These are phyloP conservation scores for Begonia fuchsioides DNA, from an alignment of 306 rosid species.

Conservation along the genomic window DNA sequence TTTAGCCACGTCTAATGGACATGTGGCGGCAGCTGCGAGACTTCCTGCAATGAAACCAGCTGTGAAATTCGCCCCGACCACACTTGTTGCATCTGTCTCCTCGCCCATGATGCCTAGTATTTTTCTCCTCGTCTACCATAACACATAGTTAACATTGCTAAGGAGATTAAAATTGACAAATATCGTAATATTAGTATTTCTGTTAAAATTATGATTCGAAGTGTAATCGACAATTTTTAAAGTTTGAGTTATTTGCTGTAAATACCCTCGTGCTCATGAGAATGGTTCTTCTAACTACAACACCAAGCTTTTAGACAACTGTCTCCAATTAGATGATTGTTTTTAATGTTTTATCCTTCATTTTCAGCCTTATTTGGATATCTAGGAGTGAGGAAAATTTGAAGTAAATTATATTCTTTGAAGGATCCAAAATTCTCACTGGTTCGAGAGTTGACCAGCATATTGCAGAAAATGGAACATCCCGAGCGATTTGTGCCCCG, in stretches of 20 bases:
- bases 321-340: no score
- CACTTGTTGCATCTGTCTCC: constrained; percentile 32
- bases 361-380: constrained; percentile 9
- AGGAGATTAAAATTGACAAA: no score
- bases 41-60: constrained; percentile 87
- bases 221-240: no score
- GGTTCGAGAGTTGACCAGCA: constrained; percentile 98
- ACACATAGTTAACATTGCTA: no score
- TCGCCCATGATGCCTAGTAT: constrained; percentile 48
- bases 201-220: no score
- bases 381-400: constrained; percentile 10
- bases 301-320: no score
- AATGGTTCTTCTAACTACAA: no score
- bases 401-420: constrained; percentile 2
- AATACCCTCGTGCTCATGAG: no score
- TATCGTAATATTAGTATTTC: no score
- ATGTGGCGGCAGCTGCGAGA: constrained; percentile 77
- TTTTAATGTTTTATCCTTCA: no score
- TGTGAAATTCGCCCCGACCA: constrained; percentile 71
- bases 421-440: constrained; percentile 28
- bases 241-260: no score
- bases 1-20: constrained; percentile 93
- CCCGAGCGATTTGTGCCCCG: constrained; percentile 92
- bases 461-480: constrained; percentile 91
- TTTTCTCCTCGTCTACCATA: constrained; percentile 44